Evolutionary conservation across 129 eudicot genomes (phyloP).

Genomic region (Scalesia atractyloides): DNA sequence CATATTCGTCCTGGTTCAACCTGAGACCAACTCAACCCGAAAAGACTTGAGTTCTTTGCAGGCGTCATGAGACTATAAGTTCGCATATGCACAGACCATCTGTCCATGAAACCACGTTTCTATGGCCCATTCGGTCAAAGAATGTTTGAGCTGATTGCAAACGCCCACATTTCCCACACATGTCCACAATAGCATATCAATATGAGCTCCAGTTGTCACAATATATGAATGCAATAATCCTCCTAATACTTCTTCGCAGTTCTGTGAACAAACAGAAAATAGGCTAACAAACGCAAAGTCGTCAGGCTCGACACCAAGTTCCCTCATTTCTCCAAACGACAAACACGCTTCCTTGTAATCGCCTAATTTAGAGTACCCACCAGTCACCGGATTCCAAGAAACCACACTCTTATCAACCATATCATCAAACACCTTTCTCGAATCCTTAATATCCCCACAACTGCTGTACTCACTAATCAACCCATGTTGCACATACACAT

Average conservation of each 20-base stretch:
- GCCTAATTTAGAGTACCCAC: slow-evolving; percentile 38
- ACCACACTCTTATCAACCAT: slow-evolving; percentile 40
- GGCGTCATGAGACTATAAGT: slow-evolving; percentile 21
- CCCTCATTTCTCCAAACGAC: slow-evolving; percentile 29
- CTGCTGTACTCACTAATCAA: slow-evolving; percentile 31
- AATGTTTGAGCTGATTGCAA: slow-evolving; percentile 31
- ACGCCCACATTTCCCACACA: slow-evolving; percentile 42
- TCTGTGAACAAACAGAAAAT: slow-evolving; percentile 42
- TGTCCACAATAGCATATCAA: slow-evolving; percentile 43
- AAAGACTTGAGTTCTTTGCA: slow-evolving; percentile 26
- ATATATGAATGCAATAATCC: slow-evolving; percentile 35
- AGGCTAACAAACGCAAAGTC: slow-evolving; percentile 40
- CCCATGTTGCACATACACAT: slow-evolving; percentile 43
- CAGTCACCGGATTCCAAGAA: slow-evolving; percentile 33
- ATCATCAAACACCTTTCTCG: slow-evolving; percentile 47
- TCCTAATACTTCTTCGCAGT: slow-evolving; percentile 18
- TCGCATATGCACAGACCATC: slow-evolving; percentile 46
- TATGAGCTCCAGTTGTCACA: slow-evolving; percentile 20
- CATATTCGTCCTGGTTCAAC: too few relatives aligned
- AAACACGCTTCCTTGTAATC: slow-evolving; percentile 30
- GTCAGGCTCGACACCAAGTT: slow-evolving; percentile 33
- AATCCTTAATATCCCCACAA: slow-evolving; percentile 30
- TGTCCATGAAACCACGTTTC: slow-evolving; percentile 51
- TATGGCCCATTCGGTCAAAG: slow-evolving; percentile 37
- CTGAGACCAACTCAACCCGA: too few relatives aligned